Evolutionary conservation across 176 grass and related monocot genomes (phyloP).

Genomic region (Oryza punctata): DNA sequence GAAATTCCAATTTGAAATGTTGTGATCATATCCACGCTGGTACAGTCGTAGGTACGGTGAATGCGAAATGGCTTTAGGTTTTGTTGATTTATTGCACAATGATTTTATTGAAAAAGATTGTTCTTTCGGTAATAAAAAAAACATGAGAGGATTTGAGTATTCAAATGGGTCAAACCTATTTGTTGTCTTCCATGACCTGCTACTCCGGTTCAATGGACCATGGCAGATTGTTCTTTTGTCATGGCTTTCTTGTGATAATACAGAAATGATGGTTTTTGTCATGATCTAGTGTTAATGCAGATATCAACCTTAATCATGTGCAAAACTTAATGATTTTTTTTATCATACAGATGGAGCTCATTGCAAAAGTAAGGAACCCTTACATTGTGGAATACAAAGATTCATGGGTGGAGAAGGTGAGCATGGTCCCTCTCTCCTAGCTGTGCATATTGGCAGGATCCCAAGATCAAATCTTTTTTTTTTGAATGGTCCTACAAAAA

Average conservation of each 20-base stretch:
- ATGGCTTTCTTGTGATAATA: neutral
- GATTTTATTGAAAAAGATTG: neutral
- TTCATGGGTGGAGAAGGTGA: constrained; percentile 95
- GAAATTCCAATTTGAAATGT: constrained; percentile 3
- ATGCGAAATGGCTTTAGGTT: neutral
- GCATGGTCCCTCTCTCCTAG: constrained; percentile 17
- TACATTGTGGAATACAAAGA: constrained; percentile 98
- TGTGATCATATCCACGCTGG: neutral
- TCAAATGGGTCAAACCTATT: neutral
- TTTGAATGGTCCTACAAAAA: constrained; percentile 26
- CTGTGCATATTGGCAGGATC: constrained; percentile 38
- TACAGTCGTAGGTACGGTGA: neutral
- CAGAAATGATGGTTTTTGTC: neutral
- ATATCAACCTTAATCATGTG: neutral
- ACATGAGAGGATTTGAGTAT: neutral
- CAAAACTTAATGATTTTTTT: constrained; percentile 2
- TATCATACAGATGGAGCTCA: constrained; percentile 82
- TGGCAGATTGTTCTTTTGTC: neutral
- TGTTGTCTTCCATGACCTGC: neutral
- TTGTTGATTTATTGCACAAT: neutral
- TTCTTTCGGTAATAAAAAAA: neutral
- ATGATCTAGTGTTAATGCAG: neutral
- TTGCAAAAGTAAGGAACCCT: constrained; percentile 83
- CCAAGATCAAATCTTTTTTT: constrained; percentile 1
- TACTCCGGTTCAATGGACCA: neutral